Base-by-base conservation (phyloP, 371 early-diverging fungal genomes). In the Apophysomyces ossiformis region DNA sequence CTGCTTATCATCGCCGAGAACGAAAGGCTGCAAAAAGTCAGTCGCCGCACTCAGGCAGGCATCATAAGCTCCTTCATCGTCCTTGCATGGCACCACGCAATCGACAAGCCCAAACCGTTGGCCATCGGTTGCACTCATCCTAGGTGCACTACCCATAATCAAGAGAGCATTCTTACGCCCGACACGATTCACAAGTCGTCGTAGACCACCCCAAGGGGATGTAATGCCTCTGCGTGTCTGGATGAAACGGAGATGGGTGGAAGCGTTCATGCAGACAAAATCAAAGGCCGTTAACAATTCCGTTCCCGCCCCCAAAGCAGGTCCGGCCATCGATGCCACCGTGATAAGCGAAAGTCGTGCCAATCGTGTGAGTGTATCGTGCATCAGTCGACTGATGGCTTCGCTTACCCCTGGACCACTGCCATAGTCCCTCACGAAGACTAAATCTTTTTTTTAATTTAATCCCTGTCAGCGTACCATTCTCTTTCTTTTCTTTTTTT, bases 281-380 rank as follows among this genome's bases (percentile, higher is more conserved):
- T 93, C 93, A 67, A 87, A 85, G 13, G 84, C 85, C 0, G 87
- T 85, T 3, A 86, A 68, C 43, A 91, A 71, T 65, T 93, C 93
- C 5, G 91, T 90, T 9, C 93, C 93, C 7, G 91, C 93, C 6
- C 92, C 92, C 32, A 92, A 76, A 18, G 89, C 90, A 11, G 82
- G 77, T 39, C 90, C 89, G 9, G 87, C 85, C 16, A 91, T 74
- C 0, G 89, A 85, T 0, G 90, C 91, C 12, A 90, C 76, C 4
- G 89, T 78, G 32, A 91, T 66, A 37, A 89, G 63, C 0, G 90
- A 87, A 5, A 92, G 74, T 0, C 81, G 76, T 58, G 82, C 63
- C 47, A 92, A 76, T 4, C 85, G 75, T 0, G 81, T 65, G 21
- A 92, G 59, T 18, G 87, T 82, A 58, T 85, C 79, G 61, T 86